These are phyloP conservation scores for Athelia psychrophila DNA, from an alignment of 1,284 basidiomycete genomes.

Conservation along the genomic window DNA sequence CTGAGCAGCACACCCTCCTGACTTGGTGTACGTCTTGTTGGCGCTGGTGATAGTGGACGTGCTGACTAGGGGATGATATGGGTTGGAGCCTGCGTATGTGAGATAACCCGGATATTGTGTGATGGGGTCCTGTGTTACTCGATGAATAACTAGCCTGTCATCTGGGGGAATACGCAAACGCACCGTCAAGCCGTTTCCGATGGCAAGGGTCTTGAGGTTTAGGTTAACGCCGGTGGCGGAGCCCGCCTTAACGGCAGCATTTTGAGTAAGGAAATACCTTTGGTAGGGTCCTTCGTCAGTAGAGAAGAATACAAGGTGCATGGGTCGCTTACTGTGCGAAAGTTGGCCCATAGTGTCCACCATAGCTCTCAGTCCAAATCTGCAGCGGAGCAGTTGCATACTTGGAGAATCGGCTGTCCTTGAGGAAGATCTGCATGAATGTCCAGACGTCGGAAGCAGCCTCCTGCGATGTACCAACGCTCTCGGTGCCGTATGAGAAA, in stretches of 20 bases:
- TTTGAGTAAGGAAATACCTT: constrained; percentile 59
- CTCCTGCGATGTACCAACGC: constrained; percentile 47
- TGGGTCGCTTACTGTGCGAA: constrained; percentile 35
- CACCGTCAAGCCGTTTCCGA: constrained; percentile 66
- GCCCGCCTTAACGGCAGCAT: constrained; percentile 51
- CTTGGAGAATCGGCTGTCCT: constrained; percentile 54
- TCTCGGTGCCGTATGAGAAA: constrained; percentile 52
- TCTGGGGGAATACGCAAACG: constrained; percentile 11
- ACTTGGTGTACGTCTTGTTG: constrained; percentile 40
- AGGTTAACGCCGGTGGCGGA: constrained; percentile 45
- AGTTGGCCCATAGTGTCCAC: constrained; percentile 63
- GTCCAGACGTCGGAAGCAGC: constrained; percentile 59
- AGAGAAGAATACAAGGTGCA: neutral
- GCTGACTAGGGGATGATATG: constrained; percentile 52
- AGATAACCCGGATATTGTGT: constrained; percentile 57
- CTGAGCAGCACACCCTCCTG: constrained; percentile 47
- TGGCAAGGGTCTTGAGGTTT: constrained; percentile 58
- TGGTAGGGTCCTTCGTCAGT: neutral
- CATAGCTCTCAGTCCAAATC: constrained; percentile 64
- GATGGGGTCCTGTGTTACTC: constrained; percentile 44
- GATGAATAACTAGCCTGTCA: constrained; percentile 2
- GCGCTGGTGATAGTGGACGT: constrained; percentile 34
- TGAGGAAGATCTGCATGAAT: constrained; percentile 67
- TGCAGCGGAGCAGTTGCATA: constrained; percentile 49
- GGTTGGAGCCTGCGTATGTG: constrained; percentile 49